These are phyloP conservation scores for Termitomyces sp. DNA, from an alignment of 768 basidiomycete genomes.

Conservation along the genomic window DNA sequence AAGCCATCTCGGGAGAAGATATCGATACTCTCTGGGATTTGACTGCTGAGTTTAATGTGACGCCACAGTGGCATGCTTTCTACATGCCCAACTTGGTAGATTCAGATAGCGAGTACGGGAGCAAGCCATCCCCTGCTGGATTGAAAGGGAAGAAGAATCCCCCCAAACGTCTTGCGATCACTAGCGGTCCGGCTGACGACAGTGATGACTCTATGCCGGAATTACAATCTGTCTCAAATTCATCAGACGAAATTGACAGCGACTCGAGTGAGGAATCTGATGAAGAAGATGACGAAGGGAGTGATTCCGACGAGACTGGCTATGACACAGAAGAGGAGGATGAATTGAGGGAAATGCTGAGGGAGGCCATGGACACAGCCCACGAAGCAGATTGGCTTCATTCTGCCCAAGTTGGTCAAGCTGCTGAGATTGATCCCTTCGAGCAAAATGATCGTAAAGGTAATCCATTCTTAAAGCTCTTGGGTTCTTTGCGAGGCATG, in stretches of 20 bases:
- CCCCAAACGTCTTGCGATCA: constrained; percentile 46
- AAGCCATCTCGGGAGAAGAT: constrained; percentile 42
- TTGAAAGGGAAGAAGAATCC: constrained; percentile 16
- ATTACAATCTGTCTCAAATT: constrained; percentile 63
- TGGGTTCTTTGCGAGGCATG: constrained; percentile 71
- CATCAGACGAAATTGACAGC: constrained; percentile 38
- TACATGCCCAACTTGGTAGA: constrained; percentile 27
- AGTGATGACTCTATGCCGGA: constrained; percentile 60
- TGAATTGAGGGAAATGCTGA: constrained; percentile 51
- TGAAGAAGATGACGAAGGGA: constrained; percentile 29
- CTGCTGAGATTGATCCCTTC: constrained; percentile 38
- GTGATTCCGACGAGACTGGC: constrained; percentile 35
- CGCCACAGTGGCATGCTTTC: constrained; percentile 58
- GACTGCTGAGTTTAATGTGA: constrained; percentile 41
- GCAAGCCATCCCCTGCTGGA: constrained; percentile 14
- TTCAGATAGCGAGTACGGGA: constrained; percentile 25
- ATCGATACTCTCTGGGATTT: constrained; percentile 67
- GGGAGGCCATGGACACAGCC: constrained; percentile 72
- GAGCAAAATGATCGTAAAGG: constrained; percentile 47
- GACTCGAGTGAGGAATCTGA: constrained; percentile 34
- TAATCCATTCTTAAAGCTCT: constrained; percentile 76
- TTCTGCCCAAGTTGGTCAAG: constrained; percentile 28
- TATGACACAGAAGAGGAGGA: constrained; percentile 73
- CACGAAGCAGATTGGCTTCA: constrained; percentile 60
- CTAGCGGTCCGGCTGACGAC: constrained; percentile 40